These are phyloP conservation scores for Polytrichum formosum DNA, from an alignment of 225 moss, liverwort and hornwort species.

Conservation along the genomic window DNA sequence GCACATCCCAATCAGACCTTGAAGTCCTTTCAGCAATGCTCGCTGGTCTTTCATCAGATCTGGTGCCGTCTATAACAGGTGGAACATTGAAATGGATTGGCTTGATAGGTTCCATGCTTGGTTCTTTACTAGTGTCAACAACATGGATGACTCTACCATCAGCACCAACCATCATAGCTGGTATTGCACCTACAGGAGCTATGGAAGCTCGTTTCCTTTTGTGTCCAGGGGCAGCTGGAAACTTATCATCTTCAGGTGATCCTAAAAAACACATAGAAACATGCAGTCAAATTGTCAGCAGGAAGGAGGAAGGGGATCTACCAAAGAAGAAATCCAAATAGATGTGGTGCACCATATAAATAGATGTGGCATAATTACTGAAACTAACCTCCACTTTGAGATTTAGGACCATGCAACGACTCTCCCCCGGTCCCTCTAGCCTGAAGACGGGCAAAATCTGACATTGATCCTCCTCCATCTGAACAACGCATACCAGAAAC, in stretches of 20 bases:
- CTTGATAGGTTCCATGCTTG: conserved; percentile 21
- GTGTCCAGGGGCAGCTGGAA: conserved; percentile 15
- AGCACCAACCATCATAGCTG: conserved; percentile 12
- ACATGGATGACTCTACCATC: conserved; percentile 22
- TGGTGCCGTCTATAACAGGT: conserved; percentile 25
- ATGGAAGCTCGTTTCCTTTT: conserved; percentile 41
- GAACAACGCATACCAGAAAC: conserved; percentile 13
- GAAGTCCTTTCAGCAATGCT: conserved; percentile 27
- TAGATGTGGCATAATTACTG: conserved; percentile 2
- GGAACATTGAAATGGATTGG: conserved; percentile 28
- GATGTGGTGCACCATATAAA: not conserved
- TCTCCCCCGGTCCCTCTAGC: conserved; percentile 40
- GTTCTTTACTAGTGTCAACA: conserved; percentile 23
- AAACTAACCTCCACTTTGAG: conserved; percentile 31
- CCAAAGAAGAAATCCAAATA: too few relatives aligned
- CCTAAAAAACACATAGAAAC: conserved; percentile 4
- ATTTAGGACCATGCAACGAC: conserved; percentile 26
- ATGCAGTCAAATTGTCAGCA: not conserved
- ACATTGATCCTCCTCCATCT: conserved; percentile 38
- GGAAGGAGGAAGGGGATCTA: not conserved
- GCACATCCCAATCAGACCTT: conserved; percentile 34
- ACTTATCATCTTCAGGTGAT: conserved; percentile 31
- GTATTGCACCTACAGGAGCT: conserved; percentile 5
- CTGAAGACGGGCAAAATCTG: conserved; percentile 39
- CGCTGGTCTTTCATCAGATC: conserved; percentile 14